Evolutionary conservation across 129 eudicot species (phyloP), one percentile per base, ranked within the genome.

Genomic region (Heracleum sosnowskyi): DNA sequence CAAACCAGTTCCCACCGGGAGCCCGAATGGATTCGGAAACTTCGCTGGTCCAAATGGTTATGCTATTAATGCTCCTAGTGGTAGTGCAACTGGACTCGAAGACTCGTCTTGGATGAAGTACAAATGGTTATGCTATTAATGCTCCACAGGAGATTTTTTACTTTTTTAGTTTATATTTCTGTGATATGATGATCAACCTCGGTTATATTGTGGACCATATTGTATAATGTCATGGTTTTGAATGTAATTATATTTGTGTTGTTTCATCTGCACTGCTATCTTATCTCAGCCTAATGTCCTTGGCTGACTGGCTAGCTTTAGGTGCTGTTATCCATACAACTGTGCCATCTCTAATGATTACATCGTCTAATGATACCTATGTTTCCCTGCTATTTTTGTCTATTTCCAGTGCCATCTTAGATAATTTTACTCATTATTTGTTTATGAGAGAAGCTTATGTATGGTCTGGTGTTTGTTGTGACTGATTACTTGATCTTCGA

Each of bases 1-100:
- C 69, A 93, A 93, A 81, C 89, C 97, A 71, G 81, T 91, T 28
- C 97, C 93, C n/a, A 68, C 88, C 71, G 97, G 90, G 77, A 89
- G 89, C 76, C 90, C 96, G 39, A 82, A 92, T n/a, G 97, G 91
- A 47, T 93, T 93, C 47, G 98, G 98, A 7, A 91, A 87, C 83
- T 91, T 85, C 66, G 85, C 91, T 60, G 84, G 79, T 73, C 96
- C 96, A 35, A 75, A 90, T 73, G 98, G 97, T 57, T 94, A 94
- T 85, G 80, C 98, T 35, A 82, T 93, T 18, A 94, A 89, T 82
- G 79, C 91, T 70, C 97, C 97, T 75, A 90, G 91, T 36, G 95
- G 92, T 34, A 81, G 89, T 76, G 89, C 91, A 16, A 70, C 93
- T 0, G 96, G 93, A 66, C 78, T 86, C 29, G 96, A 93, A 55